Evolutionary conservation across 164 flowering plant genomes (phyloP).

Genomic region (Brasenia schreberi): DNA sequence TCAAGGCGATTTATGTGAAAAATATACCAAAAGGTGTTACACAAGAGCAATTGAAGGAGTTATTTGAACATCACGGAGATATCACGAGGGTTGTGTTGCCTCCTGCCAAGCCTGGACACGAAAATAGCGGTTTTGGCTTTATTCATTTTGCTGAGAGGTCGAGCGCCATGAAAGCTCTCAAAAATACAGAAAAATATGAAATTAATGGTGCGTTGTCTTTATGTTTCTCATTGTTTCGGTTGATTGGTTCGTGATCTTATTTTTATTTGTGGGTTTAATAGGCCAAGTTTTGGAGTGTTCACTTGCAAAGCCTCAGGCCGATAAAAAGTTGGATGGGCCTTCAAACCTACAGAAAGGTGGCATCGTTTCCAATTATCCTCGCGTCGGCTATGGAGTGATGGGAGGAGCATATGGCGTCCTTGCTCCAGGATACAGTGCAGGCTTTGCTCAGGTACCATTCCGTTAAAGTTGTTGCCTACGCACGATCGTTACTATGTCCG

Average conservation of each 20-base stretch:
- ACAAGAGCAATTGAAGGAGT: conserved; percentile 47
- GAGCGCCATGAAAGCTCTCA: conserved; percentile 68
- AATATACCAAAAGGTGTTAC: conserved; percentile 62
- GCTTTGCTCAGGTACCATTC: conserved; percentile 40
- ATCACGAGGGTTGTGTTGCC: conserved; percentile 81
- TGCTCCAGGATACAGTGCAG: conserved; percentile 41
- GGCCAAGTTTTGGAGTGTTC: conserved; percentile 85
- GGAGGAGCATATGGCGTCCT: conserved; percentile 50
- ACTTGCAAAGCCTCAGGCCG: conserved; percentile 83
- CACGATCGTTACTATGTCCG: background rate
- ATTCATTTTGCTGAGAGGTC: conserved; percentile 78
- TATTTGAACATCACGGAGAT: conserved; percentile 73
- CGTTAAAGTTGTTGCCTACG: too few relatives aligned
- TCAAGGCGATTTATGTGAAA: conserved; percentile 80
- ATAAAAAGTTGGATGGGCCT: conserved; percentile 40
- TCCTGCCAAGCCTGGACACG: conserved; percentile 68
- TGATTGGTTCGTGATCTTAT: background rate
- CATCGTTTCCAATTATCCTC: conserved; percentile 44
- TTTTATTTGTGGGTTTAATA: conserved; percentile 8
- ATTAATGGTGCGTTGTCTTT: conserved; percentile 39
- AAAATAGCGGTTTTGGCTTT: conserved; percentile 67
- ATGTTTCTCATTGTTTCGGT: background rate
- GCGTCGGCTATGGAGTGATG: conserved; percentile 49
- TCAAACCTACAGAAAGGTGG: conserved; percentile 38
- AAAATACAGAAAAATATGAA: conserved; percentile 68